phyloP scores from a whole-genome alignment of 495 filamentous ascomycete species.

The Lasiosphaeria ovina region DNA sequence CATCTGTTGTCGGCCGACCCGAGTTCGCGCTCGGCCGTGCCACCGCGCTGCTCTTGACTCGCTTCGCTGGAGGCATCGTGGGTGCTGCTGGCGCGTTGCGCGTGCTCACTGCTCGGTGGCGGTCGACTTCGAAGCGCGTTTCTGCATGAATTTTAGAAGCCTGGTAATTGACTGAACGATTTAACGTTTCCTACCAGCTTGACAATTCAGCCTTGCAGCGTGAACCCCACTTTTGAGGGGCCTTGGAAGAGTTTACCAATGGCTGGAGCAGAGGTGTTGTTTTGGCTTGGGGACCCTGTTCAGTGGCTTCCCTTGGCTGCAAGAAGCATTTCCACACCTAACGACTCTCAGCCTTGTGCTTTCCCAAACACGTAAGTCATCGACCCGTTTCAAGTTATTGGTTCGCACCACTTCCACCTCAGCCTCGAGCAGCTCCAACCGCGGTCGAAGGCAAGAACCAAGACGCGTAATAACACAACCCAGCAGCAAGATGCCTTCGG shows the following conservation, averaged over 20 bases:
- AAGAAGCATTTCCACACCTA: too few relatives aligned
- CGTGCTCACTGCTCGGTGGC: slow-evolving; percentile 4
- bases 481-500: slow-evolving; percentile 40
- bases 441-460: not conserved
- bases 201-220: not conserved
- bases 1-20: slow-evolving; percentile 40
- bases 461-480: not conserved
- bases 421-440: too few relatives aligned
- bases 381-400: too few relatives aligned
- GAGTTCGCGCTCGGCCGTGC: slow-evolving; percentile 37
- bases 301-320: too few relatives aligned
- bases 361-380: too few relatives aligned
- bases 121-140: slow-evolving; percentile 12
- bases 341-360: too few relatives aligned
- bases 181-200: not conserved
- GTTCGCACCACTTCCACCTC: too few relatives aligned
- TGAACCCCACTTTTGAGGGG: not conserved
- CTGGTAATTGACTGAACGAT: slow-evolving; percentile 1
- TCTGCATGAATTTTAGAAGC: slow-evolving; percentile 19
- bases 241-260: too few relatives aligned
- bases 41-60: slow-evolving; percentile 44
- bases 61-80: slow-evolving; percentile 49
- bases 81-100: slow-evolving; percentile 20
- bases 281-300: too few relatives aligned
- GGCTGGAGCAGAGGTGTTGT: too few relatives aligned